Base-by-base conservation (phyloP, 2,329 filamentous ascomycete species). In the Colletotrichum brevisporum region DNA sequence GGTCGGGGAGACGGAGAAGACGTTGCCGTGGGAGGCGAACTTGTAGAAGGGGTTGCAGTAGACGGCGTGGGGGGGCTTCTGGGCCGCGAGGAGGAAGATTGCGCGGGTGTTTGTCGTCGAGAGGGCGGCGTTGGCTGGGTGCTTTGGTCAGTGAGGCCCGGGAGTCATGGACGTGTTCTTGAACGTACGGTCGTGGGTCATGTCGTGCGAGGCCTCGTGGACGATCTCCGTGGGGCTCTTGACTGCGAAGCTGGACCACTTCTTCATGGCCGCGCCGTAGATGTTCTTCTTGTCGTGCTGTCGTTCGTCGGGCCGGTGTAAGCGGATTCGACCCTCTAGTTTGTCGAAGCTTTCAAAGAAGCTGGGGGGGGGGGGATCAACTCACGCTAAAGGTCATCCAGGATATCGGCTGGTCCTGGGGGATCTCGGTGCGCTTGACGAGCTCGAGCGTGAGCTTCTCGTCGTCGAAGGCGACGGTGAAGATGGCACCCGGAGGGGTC, bases 31-130 rank as follows among this genome's bases (percentile, higher is more conserved):
- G 72, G 93, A 93, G 45, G 94, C 94, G 78, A 95, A 88, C 70
- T 93, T 89, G 85, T 97, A 97, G 81, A 97, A 97, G 9, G 94
- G 94, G 79, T 96, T 96, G 79, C 92, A 93, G 82, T 97, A 97
- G 71, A 97, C 92, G 74, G 88, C 89, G 79, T 94, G 93, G 0
- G 94, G 94, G 1, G 93, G 86, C 75, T 93, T 88, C 74, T 90
- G 87, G 24, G 93, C 92, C 36, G 94, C 92, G 58, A 97, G 89
- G 67, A 95, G 88, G 83, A 97, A 97, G 80, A 97, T 97, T 75
- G 94, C 94, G 71, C 94, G 90, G 5, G 94, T 97, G 81, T 94
- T 95, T 69, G 93, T 94, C 60, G 91, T 88, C 69, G 88, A 79
- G 71, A 89, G 89, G 73, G 89, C 86, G 58, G 94, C 93, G 74